A percentile compares a stretch with the other conserved stretches of the same genome.
Conservation (phyloP, 129 eudicot genomes). For the Lactuca sativa region DNA sequence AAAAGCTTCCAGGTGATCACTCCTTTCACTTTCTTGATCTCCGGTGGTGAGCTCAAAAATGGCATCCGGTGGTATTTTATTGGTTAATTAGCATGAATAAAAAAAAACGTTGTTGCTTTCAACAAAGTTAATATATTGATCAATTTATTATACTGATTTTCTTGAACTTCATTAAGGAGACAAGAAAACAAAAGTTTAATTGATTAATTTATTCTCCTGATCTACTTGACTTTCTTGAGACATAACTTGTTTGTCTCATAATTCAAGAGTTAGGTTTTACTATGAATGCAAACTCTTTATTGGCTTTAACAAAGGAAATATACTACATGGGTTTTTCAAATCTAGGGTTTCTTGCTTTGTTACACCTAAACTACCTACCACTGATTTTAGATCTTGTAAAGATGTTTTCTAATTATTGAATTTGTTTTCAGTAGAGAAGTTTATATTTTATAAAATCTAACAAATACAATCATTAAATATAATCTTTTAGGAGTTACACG, state of each 20-base stretch:
- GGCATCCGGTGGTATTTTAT: neutral
- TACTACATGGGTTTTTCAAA: slow-evolving; percentile 15
- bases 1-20: slow-evolving; percentile 93
- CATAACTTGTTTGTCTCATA: slow-evolving; percentile 31
- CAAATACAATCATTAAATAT: neutral
- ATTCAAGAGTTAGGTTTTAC: slow-evolving; percentile 40
- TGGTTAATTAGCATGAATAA: slow-evolving; percentile 10
- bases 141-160: neutral
- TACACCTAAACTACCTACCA: slow-evolving; percentile 35
- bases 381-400: slow-evolving; percentile 10
- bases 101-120: neutral
- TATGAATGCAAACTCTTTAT: slow-evolving; percentile 17
- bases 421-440: neutral
- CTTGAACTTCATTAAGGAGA: neutral
- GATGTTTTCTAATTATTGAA: neutral
- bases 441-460: neutral
- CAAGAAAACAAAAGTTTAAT: neutral
- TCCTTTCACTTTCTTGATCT: slow-evolving; percentile 17
- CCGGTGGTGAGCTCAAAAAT: neutral
- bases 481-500: slow-evolving; percentile 73
- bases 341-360: slow-evolving; percentile 41
- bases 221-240: slow-evolving; percentile 5
- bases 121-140: neutral
- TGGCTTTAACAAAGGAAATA: slow-evolving; percentile 26
- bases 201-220: slow-evolving; percentile 4